A percentile compares a stretch with the other conserved stretches of the same genome.
Conservation (phyloP, 179 eudicot genomes). For the Silene vulgaris region DNA sequence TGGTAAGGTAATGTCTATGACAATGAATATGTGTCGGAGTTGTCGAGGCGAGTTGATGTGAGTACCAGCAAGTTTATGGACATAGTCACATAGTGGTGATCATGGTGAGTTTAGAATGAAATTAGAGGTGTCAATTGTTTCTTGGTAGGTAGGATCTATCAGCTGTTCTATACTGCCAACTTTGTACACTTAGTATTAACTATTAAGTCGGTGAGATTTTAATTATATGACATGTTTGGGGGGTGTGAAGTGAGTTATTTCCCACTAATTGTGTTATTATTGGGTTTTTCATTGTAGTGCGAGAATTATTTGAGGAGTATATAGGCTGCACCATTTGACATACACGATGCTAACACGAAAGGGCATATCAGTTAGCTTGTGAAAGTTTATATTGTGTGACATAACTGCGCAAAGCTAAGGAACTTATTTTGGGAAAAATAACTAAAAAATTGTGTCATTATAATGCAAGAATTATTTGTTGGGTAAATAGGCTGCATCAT, state of each 20-base stretch:
- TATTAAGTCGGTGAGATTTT: neutral
- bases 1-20: neutral
- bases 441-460: neutral
- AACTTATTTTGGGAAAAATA: neutral
- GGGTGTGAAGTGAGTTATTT: neutral
- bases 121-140: neutral
- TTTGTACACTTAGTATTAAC: neutral
- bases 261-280: neutral
- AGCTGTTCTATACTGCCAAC: neutral
- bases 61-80: neutral
- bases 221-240: neutral
- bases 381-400: neutral
- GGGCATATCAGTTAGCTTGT: neutral
- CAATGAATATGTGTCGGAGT: neutral
- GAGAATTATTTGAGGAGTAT: neutral
- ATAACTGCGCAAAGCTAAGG: slow-evolving; percentile 1
- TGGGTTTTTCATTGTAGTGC: neutral
- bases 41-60: neutral
- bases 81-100: neutral
- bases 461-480: neutral
- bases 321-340: neutral
- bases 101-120: neutral
- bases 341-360: neutral
- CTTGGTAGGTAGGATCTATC: neutral
- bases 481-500: neutral